phyloP scores from a whole-genome alignment of 2,329 filamentous ascomycete genomes.

The Acrocalymma vagum region DNA sequence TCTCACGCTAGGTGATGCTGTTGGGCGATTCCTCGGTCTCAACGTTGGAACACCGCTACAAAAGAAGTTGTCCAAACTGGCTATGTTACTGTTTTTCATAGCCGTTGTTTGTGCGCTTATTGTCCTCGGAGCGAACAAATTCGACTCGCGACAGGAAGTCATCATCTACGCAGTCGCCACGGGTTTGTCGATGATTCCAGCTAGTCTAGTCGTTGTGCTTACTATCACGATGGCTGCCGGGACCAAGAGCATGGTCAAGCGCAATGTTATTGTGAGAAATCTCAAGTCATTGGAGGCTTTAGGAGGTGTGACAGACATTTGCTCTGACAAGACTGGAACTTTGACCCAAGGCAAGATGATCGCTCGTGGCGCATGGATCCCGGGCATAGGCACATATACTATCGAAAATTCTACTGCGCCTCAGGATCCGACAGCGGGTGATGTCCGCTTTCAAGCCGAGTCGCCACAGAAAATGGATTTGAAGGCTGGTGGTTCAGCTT shows the following conservation, averaged over 20 bases:
- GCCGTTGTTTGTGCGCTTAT: slow-evolving; percentile 50
- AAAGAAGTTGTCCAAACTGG: slow-evolving; percentile 45
- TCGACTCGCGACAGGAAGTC: slow-evolving; percentile 48
- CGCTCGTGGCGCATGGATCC: slow-evolving; percentile 48
- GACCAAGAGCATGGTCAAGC: slow-evolving; percentile 47
- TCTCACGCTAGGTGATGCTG: slow-evolving; percentile 55
- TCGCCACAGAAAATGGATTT: slow-evolving; percentile 36
- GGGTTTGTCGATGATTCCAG: slow-evolving; percentile 49
- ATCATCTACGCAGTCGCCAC: slow-evolving; percentile 51
- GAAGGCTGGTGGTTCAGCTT: slow-evolving; percentile 23
- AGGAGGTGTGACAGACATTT: slow-evolving; percentile 53
- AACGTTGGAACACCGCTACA: slow-evolving; percentile 50
- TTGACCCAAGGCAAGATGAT: slow-evolving; percentile 49
- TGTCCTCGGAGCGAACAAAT: slow-evolving; percentile 49
- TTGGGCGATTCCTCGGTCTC: slow-evolving; percentile 50
- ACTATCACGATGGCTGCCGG: slow-evolving; percentile 51
- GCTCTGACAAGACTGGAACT: slow-evolving; percentile 61
- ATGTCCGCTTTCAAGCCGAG: slow-evolving; percentile 34
- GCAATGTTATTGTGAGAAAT: slow-evolving; percentile 45
- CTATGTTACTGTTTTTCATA: slow-evolving; percentile 45
- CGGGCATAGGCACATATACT: slow-evolving; percentile 46
- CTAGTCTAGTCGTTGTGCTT: slow-evolving; percentile 46
- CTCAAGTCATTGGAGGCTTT: slow-evolving; percentile 46
- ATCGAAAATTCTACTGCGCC: slow-evolving; percentile 45
- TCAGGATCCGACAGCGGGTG: slow-evolving; percentile 42